A percentile compares a stretch with the other conserved stretches of the same genome.
Evolutionary conservation across 2,329 filamentous ascomycete species (phyloP).

Genomic region (Phoma herbarum): DNA sequence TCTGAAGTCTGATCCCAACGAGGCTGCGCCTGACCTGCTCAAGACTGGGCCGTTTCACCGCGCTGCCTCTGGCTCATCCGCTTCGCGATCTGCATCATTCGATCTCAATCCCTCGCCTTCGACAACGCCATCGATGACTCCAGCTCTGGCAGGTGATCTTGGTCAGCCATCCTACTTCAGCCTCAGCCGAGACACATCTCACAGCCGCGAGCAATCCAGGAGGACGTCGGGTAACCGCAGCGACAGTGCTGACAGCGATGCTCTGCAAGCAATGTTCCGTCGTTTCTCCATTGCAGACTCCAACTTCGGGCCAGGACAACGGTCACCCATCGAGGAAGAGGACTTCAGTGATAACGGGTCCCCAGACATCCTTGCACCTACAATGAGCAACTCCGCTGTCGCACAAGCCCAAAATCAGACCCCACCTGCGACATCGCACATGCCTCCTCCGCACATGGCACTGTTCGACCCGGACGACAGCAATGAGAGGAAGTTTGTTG

Average conservation of each 20-base stretch:
- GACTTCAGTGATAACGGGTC: slow-evolving; percentile 76
- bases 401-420: slow-evolving; percentile 62
- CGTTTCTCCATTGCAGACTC: slow-evolving; percentile 67
- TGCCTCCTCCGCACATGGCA: slow-evolving; percentile 90
- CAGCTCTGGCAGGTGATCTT: slow-evolving; percentile 73
- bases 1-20: slow-evolving; percentile 70
- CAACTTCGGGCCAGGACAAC: slow-evolving; percentile 53
- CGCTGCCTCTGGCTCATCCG: slow-evolving; percentile 83
- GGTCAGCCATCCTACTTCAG: slow-evolving; percentile 94
- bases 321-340: slow-evolving; percentile 77
- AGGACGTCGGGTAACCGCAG: slow-evolving; percentile 84
- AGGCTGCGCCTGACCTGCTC: slow-evolving; percentile 89
- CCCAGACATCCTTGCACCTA: slow-evolving; percentile 76
- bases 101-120: slow-evolving; percentile 85
- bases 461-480: slow-evolving; percentile 95
- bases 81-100: slow-evolving; percentile 81
- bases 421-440: slow-evolving; percentile 72
- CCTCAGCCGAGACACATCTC: slow-evolving; percentile 67
- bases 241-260: slow-evolving; percentile 91
- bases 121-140: slow-evolving; percentile 86
- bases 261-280: slow-evolving; percentile 80
- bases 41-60: slow-evolving; percentile 92
- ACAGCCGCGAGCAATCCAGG: slow-evolving; percentile 68
- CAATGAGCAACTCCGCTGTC: slow-evolving; percentile 61
- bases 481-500: slow-evolving; percentile 84